Base-by-base conservation (phyloP, 2,329 filamentous ascomycete species). In the Botrytis elliptica region DNA sequence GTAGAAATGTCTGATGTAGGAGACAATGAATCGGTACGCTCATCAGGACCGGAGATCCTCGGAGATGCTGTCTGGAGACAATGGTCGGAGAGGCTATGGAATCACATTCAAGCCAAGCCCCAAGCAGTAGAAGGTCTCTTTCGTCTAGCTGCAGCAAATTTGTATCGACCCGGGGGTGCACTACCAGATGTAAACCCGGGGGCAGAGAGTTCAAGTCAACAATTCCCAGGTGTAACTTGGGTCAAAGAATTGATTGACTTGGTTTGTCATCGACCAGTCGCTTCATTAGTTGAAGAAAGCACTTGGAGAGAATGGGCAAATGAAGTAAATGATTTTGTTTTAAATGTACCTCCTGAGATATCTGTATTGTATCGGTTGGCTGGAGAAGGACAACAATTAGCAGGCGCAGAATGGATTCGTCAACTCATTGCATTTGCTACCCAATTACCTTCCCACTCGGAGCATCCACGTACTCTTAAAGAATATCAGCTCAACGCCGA, bases 391-490 rank as follows among this genome's bases (percentile, higher is more conserved):
- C 52, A 73, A 36, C 49, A 44, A 33, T 16, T 29, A 18, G 25
- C 38, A 18, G 71, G 71, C n/a, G 64, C 59, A 49, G 42, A 73
- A 69, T 73, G 71, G 71, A 63, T 73, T 9, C 64, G 42, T 33
- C 36, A 73, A 40, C 55, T 73, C 12, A 69, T 73, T 55, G 16
- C 8, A 6, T n/a, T 44, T 49, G 71, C 65, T 44, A 16, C 55
- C 4, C 33, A 69, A 20, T 33, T 20, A 18, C 71, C 55, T 14
- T 38, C 38, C 20, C 8, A 36, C 18, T 7, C 38, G 40, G 38
- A 36, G n/a, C 6, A 2, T 33, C 36, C 66, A 12, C 25, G 18
- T 44, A 57, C 49, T 16, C 5, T 69, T 10, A 69, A 59, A 25
- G 66, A 69, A 57, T 69, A 57, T 38, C 66, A 69, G 40, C 36